Base-by-base conservation (phyloP, 2,329 filamentous ascomycete genomes). In the Aspergillus tubingensis region DNA sequence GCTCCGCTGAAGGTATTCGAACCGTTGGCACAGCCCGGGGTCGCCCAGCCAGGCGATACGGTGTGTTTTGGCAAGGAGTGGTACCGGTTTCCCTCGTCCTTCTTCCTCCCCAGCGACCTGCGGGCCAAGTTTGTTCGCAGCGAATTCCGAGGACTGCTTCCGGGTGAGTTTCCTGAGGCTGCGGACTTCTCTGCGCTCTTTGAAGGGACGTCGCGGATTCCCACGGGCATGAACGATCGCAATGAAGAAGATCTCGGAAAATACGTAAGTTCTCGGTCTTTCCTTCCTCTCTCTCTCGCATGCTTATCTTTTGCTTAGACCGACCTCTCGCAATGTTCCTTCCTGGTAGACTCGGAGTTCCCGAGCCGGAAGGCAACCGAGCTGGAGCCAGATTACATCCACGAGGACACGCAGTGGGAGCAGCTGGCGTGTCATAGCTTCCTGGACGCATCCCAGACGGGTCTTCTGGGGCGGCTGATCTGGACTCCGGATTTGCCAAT, bases 51-150 rank as follows among this genome's bases (percentile, higher is more conserved):
- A 2, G 90, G 88, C 15, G 89, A 91, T 64, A 87, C 83, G 17
- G 86, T 99, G 2, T 99, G 95, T 74, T 85, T 96, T 41, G 92
- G 91, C 27, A 99, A 98, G 74, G 95, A 99, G 74, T 99, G 95
- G 95, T 97, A 99, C 76, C 91, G 95, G 38, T 98, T 97, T 73
- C 94, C 95, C 1, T 94, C 91, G 0, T 96, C 93, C 0, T 98
- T 92, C 79, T 92, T 95, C 73, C 82, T 99, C 3, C 94, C 95
- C 0, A 81, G 88, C n/a, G 85, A 86, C 53, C 91, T 95, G 81
- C 88, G 86, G 65, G 90, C 91, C 68, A 96, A 95, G 68, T 99
- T 97, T 71, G 81, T 99, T 68, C 91, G 90, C 66, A 96, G 91
- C 68, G 92, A 95, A 65, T 99, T 99, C 75, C 85, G 85, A 8